Percentiles rank a stretch among this genome's conserved stretches.
phyloP scores from a whole-genome alignment of 2,329 filamentous ascomycete species.

The Hymenoscyphus salicellus region DNA sequence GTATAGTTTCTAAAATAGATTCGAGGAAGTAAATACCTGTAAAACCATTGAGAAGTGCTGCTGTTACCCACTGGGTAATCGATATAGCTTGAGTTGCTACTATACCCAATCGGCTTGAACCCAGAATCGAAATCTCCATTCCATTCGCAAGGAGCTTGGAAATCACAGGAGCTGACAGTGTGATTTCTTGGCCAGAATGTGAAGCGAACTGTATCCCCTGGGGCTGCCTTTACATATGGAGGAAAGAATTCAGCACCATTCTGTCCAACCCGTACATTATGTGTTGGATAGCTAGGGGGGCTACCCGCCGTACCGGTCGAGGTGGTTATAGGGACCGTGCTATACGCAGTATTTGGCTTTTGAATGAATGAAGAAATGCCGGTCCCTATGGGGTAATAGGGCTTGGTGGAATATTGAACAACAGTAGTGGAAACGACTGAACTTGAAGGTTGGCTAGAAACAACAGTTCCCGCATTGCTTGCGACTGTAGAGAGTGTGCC shows the following conservation, averaged over 20 bases:
- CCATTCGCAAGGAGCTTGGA: slow-evolving; percentile 10
- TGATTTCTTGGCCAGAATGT: slow-evolving; percentile 14
- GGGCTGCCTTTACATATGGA: slow-evolving; percentile 10
- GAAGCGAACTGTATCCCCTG: slow-evolving; percentile 18
- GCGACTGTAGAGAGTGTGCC: neutral
- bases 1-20: neutral
- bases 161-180: slow-evolving; percentile 14
- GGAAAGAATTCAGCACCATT: slow-evolving; percentile 15
- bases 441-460: no score
- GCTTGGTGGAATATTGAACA: neutral
- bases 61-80: slow-evolving; percentile 12
- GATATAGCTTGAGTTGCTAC: slow-evolving; percentile 11
- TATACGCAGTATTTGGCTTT: neutral
- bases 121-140: slow-evolving; percentile 17
- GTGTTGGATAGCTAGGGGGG: slow-evolving; percentile 7
- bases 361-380: neutral
- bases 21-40: neutral
- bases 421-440: neutral
- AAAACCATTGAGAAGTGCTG: neutral
- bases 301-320: neutral
- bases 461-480: neutral
- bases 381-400: slow-evolving; percentile 1
- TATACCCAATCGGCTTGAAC: slow-evolving; percentile 7
- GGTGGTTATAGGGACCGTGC: neutral
- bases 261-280: slow-evolving; percentile 14